Base-by-base conservation (phyloP, 331 rosid species). In the Stylosanthes scabra region DNA sequence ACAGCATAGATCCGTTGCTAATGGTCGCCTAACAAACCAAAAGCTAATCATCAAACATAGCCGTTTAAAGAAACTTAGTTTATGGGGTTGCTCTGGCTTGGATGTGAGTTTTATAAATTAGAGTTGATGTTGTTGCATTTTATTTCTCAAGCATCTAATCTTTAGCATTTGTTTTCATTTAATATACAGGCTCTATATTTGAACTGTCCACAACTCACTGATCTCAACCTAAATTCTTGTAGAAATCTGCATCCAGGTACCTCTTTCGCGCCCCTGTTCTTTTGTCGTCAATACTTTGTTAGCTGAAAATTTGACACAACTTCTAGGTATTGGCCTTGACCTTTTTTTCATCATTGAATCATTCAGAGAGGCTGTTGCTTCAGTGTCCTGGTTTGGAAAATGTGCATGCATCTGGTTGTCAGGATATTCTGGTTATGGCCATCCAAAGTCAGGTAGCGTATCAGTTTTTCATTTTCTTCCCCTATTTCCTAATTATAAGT, bases 51-150 rank as follows among this genome's bases (percentile, higher is more conserved):
- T 90, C 64, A 88, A 86, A 66, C 96, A 90, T 68, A 66, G 58
- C 63, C 86, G 82, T 46, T 76, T 90, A 76, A 90, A 86, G 70
- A 90, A 86, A 82, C 89, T 90, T 63, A 90, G 96, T 78, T 80
- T 90, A 75, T 90, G 96, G 96, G 97, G 97, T 14, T 90, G 97
- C 81, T 83, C 90, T 75, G 90, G 93, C 77, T 81, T 90, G 63
- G 91, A 88, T 58, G 97, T 90, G 84, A 86, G 93, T 52, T 39
- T 77, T 59, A 52, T 52, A 14, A n/a, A 62, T 51, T 8, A 65
- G 67, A 74, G 59, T 40, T 16, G 50, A 47, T 12, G 52, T 37
- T 56, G 4, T 47, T 42, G 9, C 71, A 28, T 67, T 7, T 56
- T 57, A 37, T 70, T 15, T 16, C 46, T 44, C 45, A 6, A 12